phyloP scores from a whole-genome alignment of 2,329 filamentous ascomycete genomes.

The Epichloe hybrida region DNA sequence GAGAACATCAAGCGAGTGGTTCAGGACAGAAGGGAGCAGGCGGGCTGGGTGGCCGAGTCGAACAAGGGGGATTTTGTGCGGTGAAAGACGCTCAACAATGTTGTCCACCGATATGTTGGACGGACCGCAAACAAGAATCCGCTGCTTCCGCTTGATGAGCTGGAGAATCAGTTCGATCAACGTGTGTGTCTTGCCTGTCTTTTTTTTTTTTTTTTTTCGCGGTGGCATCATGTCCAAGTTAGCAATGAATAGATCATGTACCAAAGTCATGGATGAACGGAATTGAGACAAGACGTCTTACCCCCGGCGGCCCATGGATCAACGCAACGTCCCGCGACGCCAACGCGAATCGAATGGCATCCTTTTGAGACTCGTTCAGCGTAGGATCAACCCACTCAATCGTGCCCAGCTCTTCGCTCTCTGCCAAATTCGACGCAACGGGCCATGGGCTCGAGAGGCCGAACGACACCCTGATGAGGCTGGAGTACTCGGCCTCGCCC shows the following conservation, averaged over 20 bases:
- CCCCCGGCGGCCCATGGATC: constrained; percentile 87
- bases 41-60: constrained; percentile 87
- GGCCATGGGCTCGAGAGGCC: constrained; percentile 40
- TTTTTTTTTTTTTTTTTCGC: too few species aligned
- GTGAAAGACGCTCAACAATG: constrained; percentile 80
- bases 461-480: constrained; percentile 49
- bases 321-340: constrained; percentile 69
- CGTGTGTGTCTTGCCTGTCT: constrained; percentile 91
- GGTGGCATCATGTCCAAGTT: neutral
- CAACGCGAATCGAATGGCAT: constrained; percentile 68
- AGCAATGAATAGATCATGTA: neutral
- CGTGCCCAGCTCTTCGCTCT: constrained; percentile 29
- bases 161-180: constrained; percentile 93
- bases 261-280: neutral
- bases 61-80: constrained; percentile 73
- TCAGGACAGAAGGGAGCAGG: constrained; percentile 73
- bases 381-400: constrained; percentile 48
- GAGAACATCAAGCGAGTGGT: constrained; percentile 81
- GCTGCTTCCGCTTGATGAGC: constrained; percentile 56
- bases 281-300: constrained; percentile 14
- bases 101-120: constrained; percentile 98
- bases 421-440: constrained; percentile 26
- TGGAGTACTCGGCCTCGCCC: constrained; percentile 42
- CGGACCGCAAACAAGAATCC: constrained; percentile 86
- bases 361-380: constrained; percentile 53